Evolutionary conservation across 2,329 filamentous ascomycete genomes (phyloP), one percentile per base, ranked within the genome.

Genomic region (Basipetospora chlamydospora): DNA sequence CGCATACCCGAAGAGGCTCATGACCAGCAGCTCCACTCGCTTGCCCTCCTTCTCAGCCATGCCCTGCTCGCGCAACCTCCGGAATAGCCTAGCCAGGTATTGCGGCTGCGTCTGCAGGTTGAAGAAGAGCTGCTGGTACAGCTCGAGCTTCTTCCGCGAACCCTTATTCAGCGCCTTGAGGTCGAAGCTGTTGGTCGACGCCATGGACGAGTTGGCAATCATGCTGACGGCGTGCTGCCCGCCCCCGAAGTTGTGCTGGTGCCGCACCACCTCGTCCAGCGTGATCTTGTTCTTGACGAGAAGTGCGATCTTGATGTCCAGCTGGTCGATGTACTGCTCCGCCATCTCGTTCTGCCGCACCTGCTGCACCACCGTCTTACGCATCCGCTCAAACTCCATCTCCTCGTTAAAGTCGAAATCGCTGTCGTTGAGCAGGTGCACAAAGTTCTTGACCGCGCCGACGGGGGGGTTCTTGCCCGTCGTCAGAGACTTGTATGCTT

Each of bases 281-380:
- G 90, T 96, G 50, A 98, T 98, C 59, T 98, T 98, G 71, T 98
- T 98, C 69, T 96, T 96, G 49, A 98, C 90, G 13, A 98, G 69
- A 3, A 98, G 71, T 1, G 90, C 90, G 54, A 98, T 98, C 63
- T 98, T 98, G 66, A 98, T 94, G 52, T 98, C 92, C 25, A 98
- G 72, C 54, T 98, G 90, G 49, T 94, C 87, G 46, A 98, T 94
- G 52, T 98, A 98, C 54, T 95, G 86, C 59, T 98, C 90, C 26
- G 92, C 75, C 64, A 93, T 78, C 59, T 98, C 90, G 50, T 98
- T 98, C 48, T 95, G 87, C 33, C 88, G 80, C 8, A 98, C 90
- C 53, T 96, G 87, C 52, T 96, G 87, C 6, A 98, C 87, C 12
- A 98, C 90, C 4, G 84, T 92, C 64, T 96, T 95, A 37, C 92